Percentiles rank a stretch among this genome's conserved stretches.
These are phyloP conservation scores for Citrullus mucosospermus DNA, from an alignment of 306 rosid species.

Conservation along the genomic window DNA sequence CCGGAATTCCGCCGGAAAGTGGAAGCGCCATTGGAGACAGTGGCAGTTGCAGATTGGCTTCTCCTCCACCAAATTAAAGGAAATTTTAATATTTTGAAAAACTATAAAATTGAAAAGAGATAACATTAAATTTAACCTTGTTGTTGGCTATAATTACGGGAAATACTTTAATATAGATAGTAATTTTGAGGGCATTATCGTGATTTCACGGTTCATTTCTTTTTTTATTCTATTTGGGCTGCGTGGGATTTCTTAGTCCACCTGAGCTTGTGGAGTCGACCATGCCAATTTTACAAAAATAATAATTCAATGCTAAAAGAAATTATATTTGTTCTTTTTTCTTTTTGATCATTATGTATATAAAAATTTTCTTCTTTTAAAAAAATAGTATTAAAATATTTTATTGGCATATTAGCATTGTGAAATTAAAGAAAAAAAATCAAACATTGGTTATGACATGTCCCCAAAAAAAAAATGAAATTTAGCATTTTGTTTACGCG, in stretches of 20 bases:
- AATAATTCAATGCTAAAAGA: no score
- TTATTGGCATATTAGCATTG: no score
- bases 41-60: not conserved
- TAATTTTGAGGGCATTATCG: not conserved
- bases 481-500: no score
- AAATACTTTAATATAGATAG: not conserved
- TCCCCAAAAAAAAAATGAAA: no score
- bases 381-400: no score
- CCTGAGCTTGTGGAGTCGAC: not conserved
- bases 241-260: not conserved
- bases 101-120: not conserved
- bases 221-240: not conserved
- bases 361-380: no score
- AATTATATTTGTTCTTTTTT: no score
- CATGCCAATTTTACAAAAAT: no score
- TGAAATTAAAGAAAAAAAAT: no score
- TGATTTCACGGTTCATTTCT: not conserved
- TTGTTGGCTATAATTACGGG: not conserved
- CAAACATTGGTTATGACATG: no score
- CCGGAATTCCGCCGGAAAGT: slow-evolving; percentile 16
- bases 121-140: not conserved
- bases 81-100: not conserved
- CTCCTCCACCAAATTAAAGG: not conserved
- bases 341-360: no score
- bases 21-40: slow-evolving; percentile 41